phyloP scores from a whole-genome alignment of 495 filamentous ascomycete species.

The Tuber borchii region DNA sequence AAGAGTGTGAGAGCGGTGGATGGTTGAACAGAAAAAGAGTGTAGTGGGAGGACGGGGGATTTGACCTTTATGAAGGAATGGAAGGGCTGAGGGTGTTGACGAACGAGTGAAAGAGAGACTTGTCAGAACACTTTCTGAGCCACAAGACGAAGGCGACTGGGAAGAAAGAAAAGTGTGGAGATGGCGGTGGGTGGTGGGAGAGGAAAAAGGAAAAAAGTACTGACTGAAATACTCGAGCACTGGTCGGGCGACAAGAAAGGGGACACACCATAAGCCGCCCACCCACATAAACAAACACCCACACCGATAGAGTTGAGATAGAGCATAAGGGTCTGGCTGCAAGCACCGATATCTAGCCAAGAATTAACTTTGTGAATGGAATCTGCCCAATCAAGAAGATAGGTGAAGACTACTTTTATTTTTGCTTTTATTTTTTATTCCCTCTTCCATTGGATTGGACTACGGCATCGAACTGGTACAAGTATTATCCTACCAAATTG shows the following conservation, averaged over 20 bases:
- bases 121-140: neutral
- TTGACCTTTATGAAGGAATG: constrained; percentile 40
- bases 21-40: constrained; percentile 23
- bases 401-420: neutral
- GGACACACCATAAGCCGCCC: neutral
- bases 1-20: constrained; percentile 26
- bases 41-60: constrained; percentile 16
- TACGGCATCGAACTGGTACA: neutral
- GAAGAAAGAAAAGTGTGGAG: neutral
- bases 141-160: neutral
- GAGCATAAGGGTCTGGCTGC: neutral
- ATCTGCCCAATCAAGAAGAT: neutral
- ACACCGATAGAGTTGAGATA: neutral
- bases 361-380: neutral
- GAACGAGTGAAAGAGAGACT: constrained; percentile 25
- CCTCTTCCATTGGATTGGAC: neutral
- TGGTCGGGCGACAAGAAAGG: neutral
- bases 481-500: neutral
- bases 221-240: neutral
- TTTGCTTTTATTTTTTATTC: neutral
- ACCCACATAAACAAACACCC: neutral
- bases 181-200: constrained; percentile 2
- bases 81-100: constrained; percentile 14
- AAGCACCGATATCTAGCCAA: neutral
- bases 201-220: constrained; percentile 19